Percentiles rank a stretch among this genome's conserved stretches.
phyloP scores from a whole-genome alignment of 2,329 filamentous ascomycete species.

The Botryotinia globosa region DNA sequence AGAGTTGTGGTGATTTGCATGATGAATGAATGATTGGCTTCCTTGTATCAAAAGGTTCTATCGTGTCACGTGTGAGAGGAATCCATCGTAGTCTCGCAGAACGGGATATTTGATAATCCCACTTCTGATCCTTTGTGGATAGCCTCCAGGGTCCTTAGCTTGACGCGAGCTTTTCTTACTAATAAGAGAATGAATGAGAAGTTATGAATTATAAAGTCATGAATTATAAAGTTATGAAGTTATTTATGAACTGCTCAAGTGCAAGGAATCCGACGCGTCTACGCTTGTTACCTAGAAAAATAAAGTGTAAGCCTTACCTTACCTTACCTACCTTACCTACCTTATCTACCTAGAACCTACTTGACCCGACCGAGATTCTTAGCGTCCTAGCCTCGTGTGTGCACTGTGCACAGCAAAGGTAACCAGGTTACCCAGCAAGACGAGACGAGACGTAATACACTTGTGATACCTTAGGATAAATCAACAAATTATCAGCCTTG shows the following conservation, averaged over 20 bases:
- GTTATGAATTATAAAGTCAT: no score
- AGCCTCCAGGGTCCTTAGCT: not conserved
- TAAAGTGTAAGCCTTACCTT: not conserved
- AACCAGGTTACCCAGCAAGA: not conserved
- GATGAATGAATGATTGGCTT: not conserved
- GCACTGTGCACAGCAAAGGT: not conserved
- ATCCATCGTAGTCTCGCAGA: not conserved
- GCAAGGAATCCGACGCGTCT: not conserved
- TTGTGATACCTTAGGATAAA: constrained; percentile 14
- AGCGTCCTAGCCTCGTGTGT: constrained; percentile 18
- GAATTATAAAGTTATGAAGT: no score
- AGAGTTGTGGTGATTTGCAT: not conserved
- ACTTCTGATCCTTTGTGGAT: not conserved
- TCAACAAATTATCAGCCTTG: constrained; percentile 21
- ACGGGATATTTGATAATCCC: not conserved
- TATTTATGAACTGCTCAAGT: no score
- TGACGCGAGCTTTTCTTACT: not conserved
- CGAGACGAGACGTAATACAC: no score
- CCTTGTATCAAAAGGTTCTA: not conserved
- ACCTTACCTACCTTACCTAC: no score
- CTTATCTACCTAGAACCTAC: not conserved
- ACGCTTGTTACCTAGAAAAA: constrained; percentile 15
- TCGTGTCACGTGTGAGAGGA: not conserved
- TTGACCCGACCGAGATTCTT: not conserved
- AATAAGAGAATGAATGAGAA: not conserved